Base-by-base conservation (phyloP, 2,329 filamentous ascomycete species). In the Trichoderma brevicompactum region DNA sequence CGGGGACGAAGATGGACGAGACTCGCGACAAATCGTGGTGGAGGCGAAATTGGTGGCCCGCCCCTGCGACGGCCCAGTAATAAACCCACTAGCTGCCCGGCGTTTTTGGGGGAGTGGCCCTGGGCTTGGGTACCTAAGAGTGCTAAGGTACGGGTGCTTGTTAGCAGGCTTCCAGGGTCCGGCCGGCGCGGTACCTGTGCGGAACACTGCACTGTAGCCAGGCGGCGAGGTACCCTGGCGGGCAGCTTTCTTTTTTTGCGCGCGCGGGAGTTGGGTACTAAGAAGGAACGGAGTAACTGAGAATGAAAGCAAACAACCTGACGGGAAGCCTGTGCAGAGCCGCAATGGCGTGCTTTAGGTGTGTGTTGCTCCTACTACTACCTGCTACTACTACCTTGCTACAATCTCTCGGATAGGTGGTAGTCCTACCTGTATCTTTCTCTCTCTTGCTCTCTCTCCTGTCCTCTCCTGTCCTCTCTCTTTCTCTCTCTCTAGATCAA, bases 1-100 rank as follows among this genome's bases (percentile, higher is more conserved):
- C 23, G 23, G 23, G 23, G 23, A 28, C 23, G 23, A 28, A 55
- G 58, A 50, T 50, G 50, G 64, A 61, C 58, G 56, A 50, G 50
- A 53, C 40, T 65, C 49, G 64, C 56, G 56, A 65, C 56, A 59
- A n/a, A n/a, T 64, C 63, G 19, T 59, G 55, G 62, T 64, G 62
- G 62, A 59, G 55, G 64, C 55, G 49, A 65, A 52, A 34, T 53
- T 38, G 7, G 36, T 48, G 55, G 54, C 54, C 54, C 36, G 44
- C 60, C 60, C 56, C 56, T 63, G 48, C 43, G 23, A 28, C 28
- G 40, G 64, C 40, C 64, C 48, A 65, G 64, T 65, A 65, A 54
- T 48, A 61, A 60, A 19, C 46, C 49, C 49, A 34, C 64, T 65
- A 61, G 56, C 41, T 43, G 64, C 48, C 50, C 23, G 41, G 56